These are phyloP conservation scores for Skeletonema potamos DNA, from an alignment of 108 stramenopile species.

Conservation along the genomic window DNA sequence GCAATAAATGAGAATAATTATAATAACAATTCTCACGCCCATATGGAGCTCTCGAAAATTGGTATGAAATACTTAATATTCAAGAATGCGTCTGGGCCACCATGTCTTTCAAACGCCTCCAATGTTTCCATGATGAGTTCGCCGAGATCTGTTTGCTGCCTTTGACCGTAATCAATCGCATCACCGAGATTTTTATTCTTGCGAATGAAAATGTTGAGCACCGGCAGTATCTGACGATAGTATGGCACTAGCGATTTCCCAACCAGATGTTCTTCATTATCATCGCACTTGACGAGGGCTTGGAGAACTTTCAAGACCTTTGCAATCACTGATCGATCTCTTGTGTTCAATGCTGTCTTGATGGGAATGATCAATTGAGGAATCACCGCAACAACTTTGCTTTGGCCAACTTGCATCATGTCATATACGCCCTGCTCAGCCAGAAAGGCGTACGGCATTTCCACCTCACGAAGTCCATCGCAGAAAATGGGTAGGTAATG, in stretches of 20 bases:
- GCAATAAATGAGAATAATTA: too few relatives aligned
- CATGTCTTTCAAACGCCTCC: constrained; percentile 80
- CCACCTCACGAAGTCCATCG: constrained; percentile 87
- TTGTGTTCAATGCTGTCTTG: constrained; percentile 89
- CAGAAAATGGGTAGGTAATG: constrained; percentile 92
- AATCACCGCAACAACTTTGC: constrained; percentile 84
- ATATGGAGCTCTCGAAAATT: constrained; percentile 58
- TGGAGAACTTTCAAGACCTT: constrained; percentile 88
- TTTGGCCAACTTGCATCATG: constrained; percentile 72
- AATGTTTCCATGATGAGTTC: constrained; percentile 83
- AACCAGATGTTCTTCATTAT: constrained; percentile 74
- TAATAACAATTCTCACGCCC: background rate
- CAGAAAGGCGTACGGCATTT: constrained; percentile 86
- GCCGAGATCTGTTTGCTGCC: constrained; percentile 76
- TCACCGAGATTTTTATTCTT: constrained; percentile 84
- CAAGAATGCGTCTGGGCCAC: constrained; percentile 87
- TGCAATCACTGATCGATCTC: constrained; percentile 78
- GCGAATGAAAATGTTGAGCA: constrained; percentile 79
- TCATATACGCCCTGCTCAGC: constrained; percentile 89
- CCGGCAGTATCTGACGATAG: constrained; percentile 88
- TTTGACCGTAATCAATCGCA: constrained; percentile 83
- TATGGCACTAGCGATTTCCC: constrained; percentile 90
- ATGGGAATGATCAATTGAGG: constrained; percentile 90
- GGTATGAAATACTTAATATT: constrained; percentile 87
- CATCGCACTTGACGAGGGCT: constrained; percentile 79